Evolutionary conservation across 257 asterid genomes (phyloP), one percentile per base, ranked within the genome.

Genomic region (Nicotiana obtusifolia): DNA sequence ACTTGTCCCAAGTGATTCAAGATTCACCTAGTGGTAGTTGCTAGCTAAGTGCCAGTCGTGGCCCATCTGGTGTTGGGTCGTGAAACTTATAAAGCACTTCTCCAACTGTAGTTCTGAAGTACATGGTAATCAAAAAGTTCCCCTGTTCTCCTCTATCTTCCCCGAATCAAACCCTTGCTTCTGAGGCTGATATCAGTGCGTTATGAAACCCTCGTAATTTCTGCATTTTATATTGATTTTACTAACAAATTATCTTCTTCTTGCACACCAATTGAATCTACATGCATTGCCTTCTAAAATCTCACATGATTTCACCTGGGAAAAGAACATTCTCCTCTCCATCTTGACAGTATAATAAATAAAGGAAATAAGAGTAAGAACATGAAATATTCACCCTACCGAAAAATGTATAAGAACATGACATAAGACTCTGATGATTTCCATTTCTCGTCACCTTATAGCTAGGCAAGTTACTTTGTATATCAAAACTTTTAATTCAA

Each of bases 311-410:
- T 19, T 68, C 56, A 68, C 19, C 11, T 7, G 24, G 77, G 77
- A 35, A 68, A 68, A 68, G 54, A 35, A 37, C 56, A 68, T 68
- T 35, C 30, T 68, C 77, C 54, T 68, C 54, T 68, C 77, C 77
- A 35, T 35, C 19, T 68, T 68, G 77, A 35, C 54, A 68, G 1
- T 68, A 68, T 10, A 68, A 37, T 35, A 53, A 68, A 68, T 35
- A 68, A 35, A 68, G 31, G 54, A 35, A 33, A 35, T 35, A n/a
- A 35, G 76, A 67, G 77, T 10, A 68, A 19, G 54, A 68, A 35
- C 56, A 68, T 10, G 15, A 68, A 19, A 68, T 11, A 35, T n/a
- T 68, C 19, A 37, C 77, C 77, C 77, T n/a, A 35, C 14, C 30
- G n/a, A 68, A 10, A 67, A 35, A 35, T 68, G 54, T 35, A 66